Base-by-base conservation (phyloP, 2,329 filamentous ascomycete species). In the Leptographium procerum region DNA sequence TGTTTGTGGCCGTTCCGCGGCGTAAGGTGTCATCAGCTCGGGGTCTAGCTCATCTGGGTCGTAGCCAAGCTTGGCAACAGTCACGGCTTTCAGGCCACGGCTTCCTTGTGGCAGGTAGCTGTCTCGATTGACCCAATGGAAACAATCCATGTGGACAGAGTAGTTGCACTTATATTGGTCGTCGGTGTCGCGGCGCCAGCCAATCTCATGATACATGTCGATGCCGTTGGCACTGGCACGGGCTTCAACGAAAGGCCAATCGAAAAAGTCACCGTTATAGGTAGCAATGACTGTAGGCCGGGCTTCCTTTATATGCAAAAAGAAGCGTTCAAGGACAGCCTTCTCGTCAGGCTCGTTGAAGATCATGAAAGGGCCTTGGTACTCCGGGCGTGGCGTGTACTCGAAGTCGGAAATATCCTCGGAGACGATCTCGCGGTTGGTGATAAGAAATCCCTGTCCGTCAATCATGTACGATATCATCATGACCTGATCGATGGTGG, bases 401-500 rank as follows among this genome's bases (percentile, higher is more conserved):
- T 99, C 95, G 68, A 99, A 99, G 70, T 99, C 94, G 59, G 86
- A 81, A 69, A 99, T 99, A 67, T 99, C 91, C 71, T 99, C 92
- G 0, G 92, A 96, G 11, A 99, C 91, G 61, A 99, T 95, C 69
- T 97, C 91, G 67, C 95, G 85, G 69, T 99, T 99, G 6, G 94
- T 99, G 71, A 99, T 97, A 40, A 99, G 78, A 66, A 97, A 99
- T 5, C 94, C 94, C 72, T 96, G 91, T 0, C 94, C 95, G 66
- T 99, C 94, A 66, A 99, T 97, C 95, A 99, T 99, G 76, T 99
- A 99, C 34, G 95, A 99, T 70, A 99, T 92, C 94, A 99, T 99
- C 91, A 99, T 99, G 68, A 99, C 87, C 70, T 96, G 92, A 73
- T 99, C 94, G 62, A 96, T 86, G 4, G 91, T 82, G 1, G 94